Base-by-base conservation (phyloP, 257 asterid species). In the Hygrophila difformis region DNA sequence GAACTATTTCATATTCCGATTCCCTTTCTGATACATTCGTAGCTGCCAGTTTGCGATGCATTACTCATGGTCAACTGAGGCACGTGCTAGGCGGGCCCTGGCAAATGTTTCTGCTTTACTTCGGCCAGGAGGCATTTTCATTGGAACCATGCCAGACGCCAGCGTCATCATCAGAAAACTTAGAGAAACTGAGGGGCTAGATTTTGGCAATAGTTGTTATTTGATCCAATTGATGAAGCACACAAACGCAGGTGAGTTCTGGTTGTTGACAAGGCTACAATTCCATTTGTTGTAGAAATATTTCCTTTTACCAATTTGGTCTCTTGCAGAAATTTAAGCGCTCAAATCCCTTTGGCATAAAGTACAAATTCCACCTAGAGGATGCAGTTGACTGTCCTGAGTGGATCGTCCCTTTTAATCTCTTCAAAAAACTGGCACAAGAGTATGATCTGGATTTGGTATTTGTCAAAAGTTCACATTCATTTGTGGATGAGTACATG, bases 41-140 rank as follows among this genome's bases (percentile, higher is more conserved):
- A 91, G 99, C 66, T 91, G 96, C 66, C 99, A 91, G 96, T 86
- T 91, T 72, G 98, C 98, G 22, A 64, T 91, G 98, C 98, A 91
- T 67, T 91, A 91, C 65, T 91, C 98, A 9, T 86, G 99, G 99
- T 91, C 99, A 18, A 82, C 96, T 4, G 96, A 91, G 80, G 94
- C 92, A 48, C 94, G 94, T 63, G 99, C 99, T 33, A 69, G 99
- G 34, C 75, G 87, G 35, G 93, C 99, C 39, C 73, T 91, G 70
- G 89, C 96, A 37, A 86, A 91, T 69, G 81, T 91, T 43, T 86
- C 96, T 44, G 93, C 93, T 61, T 80, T 91, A 65, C 94, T 91
- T 53, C 93, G 96, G 14, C 96, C 96, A 3, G 99, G 99, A 44
- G 99, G 96, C 65, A 69, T 82, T 59, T 82, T 91, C 55, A 78